Conservation (phyloP, 108 stramenopile genomes). For the Chaetoceros muelleri region DNA sequence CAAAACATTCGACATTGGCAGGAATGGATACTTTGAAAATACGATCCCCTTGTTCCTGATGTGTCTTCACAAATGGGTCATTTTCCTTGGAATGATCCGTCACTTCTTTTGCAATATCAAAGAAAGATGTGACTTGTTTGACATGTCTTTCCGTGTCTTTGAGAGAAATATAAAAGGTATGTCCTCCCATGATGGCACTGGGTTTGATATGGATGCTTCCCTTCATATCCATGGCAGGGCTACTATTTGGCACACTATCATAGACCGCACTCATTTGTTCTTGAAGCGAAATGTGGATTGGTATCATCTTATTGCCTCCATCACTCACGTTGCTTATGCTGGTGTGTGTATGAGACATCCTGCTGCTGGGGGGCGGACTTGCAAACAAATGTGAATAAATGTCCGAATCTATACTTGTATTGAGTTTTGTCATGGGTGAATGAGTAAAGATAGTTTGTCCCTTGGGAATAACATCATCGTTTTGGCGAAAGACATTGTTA, state of each 20-base stretch:
- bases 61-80: not conserved
- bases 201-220: not conserved
- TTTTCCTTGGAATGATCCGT: not conserved
- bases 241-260: not conserved
- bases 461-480: not conserved
- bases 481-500: not conserved
- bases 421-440: too few relatives aligned
- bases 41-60: not conserved
- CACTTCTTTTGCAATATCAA: not conserved
- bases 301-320: too few relatives aligned
- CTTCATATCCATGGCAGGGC: not conserved
- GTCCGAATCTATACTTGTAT: not conserved
- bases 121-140: not conserved
- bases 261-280: not conserved
- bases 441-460: not conserved
- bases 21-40: not conserved
- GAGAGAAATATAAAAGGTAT: not conserved
- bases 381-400: not conserved
- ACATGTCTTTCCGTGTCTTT: not conserved
- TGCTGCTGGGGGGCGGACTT: not conserved
- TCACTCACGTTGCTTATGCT: not conserved
- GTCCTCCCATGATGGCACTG: not conserved
- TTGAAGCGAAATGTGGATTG: not conserved
- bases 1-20: not conserved
- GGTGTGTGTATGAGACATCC: not conserved